Base-by-base conservation (phyloP, 768 basidiomycete species). In the Tephrocybe sp. region DNA sequence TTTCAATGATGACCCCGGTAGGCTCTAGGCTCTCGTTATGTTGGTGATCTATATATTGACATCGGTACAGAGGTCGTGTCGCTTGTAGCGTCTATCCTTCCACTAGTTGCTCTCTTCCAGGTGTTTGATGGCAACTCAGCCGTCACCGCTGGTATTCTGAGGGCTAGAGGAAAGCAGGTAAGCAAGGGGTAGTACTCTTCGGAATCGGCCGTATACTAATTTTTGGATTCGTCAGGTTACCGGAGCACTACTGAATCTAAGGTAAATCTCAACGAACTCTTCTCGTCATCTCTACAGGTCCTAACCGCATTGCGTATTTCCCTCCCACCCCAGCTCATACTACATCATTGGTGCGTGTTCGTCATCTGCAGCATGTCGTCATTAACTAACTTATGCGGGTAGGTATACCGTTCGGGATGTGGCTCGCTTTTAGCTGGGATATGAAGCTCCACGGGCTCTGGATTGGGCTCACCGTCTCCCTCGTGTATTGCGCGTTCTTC, bases 101-200 rank as follows among this genome's bases (percentile, higher is more conserved):
- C 90, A 0, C 71, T 89, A 7, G 83, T 96, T 4, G 82, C 86
- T 7, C 70, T 89, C 22, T 89, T 86, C 74, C 89, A 97, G 66
- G 82, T 96, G 3, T 87, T 94, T 49, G 96, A 99, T 58, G 91
- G 86, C 1, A 73, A 83, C 9, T 64, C 77, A 2, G 84, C 78
- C 0, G 79, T 93, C 5, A 76, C 82, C 0, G 79, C 76, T 6
- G 94, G 94, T 2, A 81, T 97, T 52, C 74, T 98, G 46, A 78
- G 96, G 36, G 87, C 94, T 0, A 72, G 83, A 31, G 94, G 94
- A 18, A 89, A 86, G 65, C 89, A 89, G 68, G n/a, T n/a, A n/a
- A n/a, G n/a, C n/a, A n/a, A 84, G 73, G 44, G 12, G 64, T 52
- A 16, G 31, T 5, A 37, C 46, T 2, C 32, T 38, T 21, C 27